Base-by-base conservation (phyloP, 2,329 filamentous ascomycete species). In the Dryadomyces quercus-mongolicae region DNA sequence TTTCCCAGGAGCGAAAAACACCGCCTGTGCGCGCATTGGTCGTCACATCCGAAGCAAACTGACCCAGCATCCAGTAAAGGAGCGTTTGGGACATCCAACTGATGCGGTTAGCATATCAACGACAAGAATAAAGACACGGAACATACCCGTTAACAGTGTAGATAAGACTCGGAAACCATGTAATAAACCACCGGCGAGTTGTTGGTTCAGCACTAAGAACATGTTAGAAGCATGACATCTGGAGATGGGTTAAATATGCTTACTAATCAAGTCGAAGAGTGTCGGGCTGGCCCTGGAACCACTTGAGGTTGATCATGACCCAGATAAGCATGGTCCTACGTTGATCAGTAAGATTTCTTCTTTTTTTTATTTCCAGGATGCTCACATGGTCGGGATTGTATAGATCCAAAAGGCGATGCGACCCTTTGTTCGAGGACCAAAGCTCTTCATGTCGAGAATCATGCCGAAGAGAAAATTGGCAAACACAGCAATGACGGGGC, bases 261-360 rank as follows among this genome's bases (percentile, higher is more conserved):
- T 40, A 50, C 48, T 45, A 52, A 40, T 52, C 50, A 7, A 52
- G 25, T 6, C 52, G 45, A 7, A 49, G 46, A 10, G 12, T 49
- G 38, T 36, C 9, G 1, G 46, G 25, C 22, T 34, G 52, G 2
- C 25, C n/a, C 21, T 50, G 7, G 22, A 50, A 38, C 52, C 52
- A 54, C 18, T 15, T 36, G 38, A 50, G 18, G 10, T 54, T 50
- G 52, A 54, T 45, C 38, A 49, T 45, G 38, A 50, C 46, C 52
- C 46, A 45, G 47, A 54, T 54, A 21, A 54, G 46, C 46, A 49
- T 45, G 22, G 45, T 20, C 5, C 15, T 48, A 3, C 5, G 13
- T 5, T 21, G 15, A 15, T 34, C 31, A 38, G 10, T n/a, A 9
- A 13, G 10, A 40, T 16, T 4, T 16, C 6, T 40, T 16, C 15